Evolutionary conservation across 2,329 filamentous ascomycete species (phyloP).

Genomic region (Neodidymelliopsis sp.): DNA sequence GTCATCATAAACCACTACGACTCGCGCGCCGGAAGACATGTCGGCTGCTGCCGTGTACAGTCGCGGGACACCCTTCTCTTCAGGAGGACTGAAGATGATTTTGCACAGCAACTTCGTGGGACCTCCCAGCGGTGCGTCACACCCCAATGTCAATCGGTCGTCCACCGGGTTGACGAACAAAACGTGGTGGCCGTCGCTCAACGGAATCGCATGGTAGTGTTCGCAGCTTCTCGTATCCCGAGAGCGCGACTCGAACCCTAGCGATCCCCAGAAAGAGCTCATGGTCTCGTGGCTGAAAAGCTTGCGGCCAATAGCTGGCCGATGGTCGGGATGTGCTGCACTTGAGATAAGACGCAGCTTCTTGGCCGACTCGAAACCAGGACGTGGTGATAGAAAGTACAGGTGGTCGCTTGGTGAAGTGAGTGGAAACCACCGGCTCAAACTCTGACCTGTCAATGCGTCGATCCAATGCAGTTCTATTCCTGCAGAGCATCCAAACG

Average conservation of each 20-base stretch:
- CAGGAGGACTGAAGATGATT: constrained; percentile 60
- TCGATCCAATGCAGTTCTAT: constrained; percentile 70
- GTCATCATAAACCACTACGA: constrained; percentile 65
- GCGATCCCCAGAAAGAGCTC: constrained; percentile 32
- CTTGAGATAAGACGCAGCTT: constrained; percentile 70
- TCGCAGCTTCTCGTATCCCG: constrained; percentile 51
- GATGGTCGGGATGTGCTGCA: constrained; percentile 56
- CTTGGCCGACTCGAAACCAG: constrained; percentile 60
- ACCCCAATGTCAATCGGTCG: constrained; percentile 66
- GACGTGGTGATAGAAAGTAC: constrained; percentile 66
- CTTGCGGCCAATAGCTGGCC: constrained; percentile 32
- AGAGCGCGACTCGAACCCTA: constrained; percentile 28
- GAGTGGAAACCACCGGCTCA: constrained; percentile 64
- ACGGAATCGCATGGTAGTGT: constrained; percentile 68
- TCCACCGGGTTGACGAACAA: constrained; percentile 69
- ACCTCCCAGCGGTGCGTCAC: constrained; percentile 65
- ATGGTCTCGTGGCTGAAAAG: constrained; percentile 28
- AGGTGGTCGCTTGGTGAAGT: constrained; percentile 63
- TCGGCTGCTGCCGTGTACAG: constrained; percentile 66
- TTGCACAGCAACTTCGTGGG: constrained; percentile 66
- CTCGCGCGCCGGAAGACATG: constrained; percentile 63
- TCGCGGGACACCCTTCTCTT: constrained; percentile 51
- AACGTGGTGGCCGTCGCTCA: constrained; percentile 71
- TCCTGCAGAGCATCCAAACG: constrained; percentile 69
- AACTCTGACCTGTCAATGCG: constrained; percentile 56